phyloP scores from a whole-genome alignment of 129 eudicot species.

The Smallanthus sonchifolius region DNA sequence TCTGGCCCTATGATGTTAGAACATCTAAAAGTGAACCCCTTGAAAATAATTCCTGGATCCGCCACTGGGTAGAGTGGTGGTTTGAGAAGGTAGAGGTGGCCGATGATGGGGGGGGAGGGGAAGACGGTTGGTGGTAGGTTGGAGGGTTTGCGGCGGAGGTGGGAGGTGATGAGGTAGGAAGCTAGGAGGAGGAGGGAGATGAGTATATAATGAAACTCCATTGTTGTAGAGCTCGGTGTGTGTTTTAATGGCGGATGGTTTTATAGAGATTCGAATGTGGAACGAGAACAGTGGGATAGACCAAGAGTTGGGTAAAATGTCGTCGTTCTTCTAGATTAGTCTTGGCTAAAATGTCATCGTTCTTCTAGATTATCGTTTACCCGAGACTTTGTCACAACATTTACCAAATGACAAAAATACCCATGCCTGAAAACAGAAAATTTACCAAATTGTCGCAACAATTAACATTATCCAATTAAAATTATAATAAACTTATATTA shows the following conservation, averaged over 20 bases:
- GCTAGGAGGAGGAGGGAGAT: conserved; percentile 9
- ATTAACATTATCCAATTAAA: too few species aligned
- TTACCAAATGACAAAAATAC: too few species aligned
- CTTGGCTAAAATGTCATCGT: neutral
- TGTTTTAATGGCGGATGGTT: neutral
- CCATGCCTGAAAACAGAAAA: too few species aligned
- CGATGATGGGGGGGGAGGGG: conserved; percentile 51
- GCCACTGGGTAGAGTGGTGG: too few species aligned
- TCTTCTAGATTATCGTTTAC: too few species aligned
- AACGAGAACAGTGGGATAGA: neutral
- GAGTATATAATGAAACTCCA: conserved; percentile 12
- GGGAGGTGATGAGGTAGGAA: conserved; percentile 22
- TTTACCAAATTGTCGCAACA: too few species aligned
- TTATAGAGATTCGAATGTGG: neutral
- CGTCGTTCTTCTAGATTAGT: too few species aligned
- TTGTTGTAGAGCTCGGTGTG: neutral
- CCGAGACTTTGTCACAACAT: too few species aligned
- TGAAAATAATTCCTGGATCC: too few species aligned
- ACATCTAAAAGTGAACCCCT: too few species aligned
- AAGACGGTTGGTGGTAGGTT: conserved; percentile 58
- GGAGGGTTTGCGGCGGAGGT: conserved; percentile 20
- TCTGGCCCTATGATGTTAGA: too few species aligned
- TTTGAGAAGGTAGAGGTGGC: conserved; percentile 61
- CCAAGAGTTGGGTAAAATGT: neutral
- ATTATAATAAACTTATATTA: too few species aligned